Percentiles rank a stretch among this genome's conserved stretches.
Conservation (phyloP, 1,284 basidiomycete species). For the Sutorius eximius region DNA sequence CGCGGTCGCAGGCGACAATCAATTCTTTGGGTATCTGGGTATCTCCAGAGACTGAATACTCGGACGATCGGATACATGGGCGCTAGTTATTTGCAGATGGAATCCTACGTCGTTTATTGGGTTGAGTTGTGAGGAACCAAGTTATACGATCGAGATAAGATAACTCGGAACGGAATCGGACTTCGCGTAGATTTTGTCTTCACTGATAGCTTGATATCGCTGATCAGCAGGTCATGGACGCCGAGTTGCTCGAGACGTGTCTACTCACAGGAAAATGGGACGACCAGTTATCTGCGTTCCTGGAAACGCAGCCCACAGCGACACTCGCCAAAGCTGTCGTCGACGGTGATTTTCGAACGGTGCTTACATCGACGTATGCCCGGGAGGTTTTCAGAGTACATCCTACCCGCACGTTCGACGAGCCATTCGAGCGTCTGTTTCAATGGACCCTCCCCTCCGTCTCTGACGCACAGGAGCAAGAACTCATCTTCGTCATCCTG, state of each 20-base stretch:
- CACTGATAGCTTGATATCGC: neutral
- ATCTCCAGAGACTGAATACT: neutral
- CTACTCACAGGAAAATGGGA: constrained; percentile 56
- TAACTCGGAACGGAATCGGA: constrained; percentile 2
- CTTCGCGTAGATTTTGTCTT: constrained; percentile 1
- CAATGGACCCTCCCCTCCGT: constrained; percentile 27
- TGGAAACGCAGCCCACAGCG: constrained; percentile 15
- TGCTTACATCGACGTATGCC: constrained; percentile 52
- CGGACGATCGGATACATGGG: neutral
- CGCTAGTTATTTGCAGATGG: no score
- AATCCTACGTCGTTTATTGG: no score
- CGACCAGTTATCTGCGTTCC: constrained; percentile 8
- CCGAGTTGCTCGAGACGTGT: constrained; percentile 46
- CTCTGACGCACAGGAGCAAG: constrained; percentile 32
- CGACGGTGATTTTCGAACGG: constrained; percentile 48
- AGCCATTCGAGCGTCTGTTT: constrained; percentile 35
- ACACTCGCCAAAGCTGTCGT: constrained; percentile 46
- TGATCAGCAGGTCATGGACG: constrained; percentile 24
- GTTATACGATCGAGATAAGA: constrained; percentile 11
- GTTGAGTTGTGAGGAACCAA: no score
- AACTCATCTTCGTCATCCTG: constrained; percentile 62
- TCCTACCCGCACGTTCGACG: constrained; percentile 12
- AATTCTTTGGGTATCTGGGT: neutral
- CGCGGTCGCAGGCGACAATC: neutral
- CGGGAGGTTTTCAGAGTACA: constrained; percentile 43